Percentiles rank a stretch among this genome's conserved stretches.
phyloP scores from a whole-genome alignment of 2,329 filamentous ascomycete genomes.

The Hawksworthiomyces lignivorus region DNA sequence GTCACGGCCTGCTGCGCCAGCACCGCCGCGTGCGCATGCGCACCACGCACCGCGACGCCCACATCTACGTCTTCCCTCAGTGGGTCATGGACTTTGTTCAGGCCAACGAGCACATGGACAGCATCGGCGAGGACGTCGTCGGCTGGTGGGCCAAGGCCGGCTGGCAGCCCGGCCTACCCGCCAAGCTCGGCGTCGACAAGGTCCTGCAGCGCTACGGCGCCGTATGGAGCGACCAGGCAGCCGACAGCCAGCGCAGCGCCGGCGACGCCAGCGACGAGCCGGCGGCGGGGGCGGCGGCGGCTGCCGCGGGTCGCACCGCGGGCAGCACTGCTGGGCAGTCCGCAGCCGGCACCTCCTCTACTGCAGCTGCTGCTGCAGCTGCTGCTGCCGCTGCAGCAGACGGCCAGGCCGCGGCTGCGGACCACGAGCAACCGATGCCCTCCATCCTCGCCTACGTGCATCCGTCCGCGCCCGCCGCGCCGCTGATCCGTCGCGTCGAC shows the following conservation, averaged over 20 bases:
- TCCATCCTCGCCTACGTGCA: slow-evolving; percentile 79
- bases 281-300: not conserved
- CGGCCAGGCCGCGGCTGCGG: not conserved
- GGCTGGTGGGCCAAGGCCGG: slow-evolving; percentile 93
- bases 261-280: not conserved
- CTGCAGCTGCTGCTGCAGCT: slow-evolving; percentile 14
- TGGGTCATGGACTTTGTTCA: slow-evolving; percentile 84
- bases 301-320: slow-evolving; percentile 12
- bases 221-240: slow-evolving; percentile 20
- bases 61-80: slow-evolving; percentile 87
- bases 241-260: slow-evolving; percentile 9
- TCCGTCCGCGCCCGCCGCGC: slow-evolving; percentile 44
- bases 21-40: slow-evolving; percentile 73
- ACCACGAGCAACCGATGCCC: slow-evolving; percentile 41
- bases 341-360: slow-evolving; percentile 3
- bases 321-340: slow-evolving; percentile 1
- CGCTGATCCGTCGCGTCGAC: slow-evolving; percentile 80
- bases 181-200: slow-evolving; percentile 66
- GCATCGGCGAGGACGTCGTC: slow-evolving; percentile 81
- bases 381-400: slow-evolving; percentile 13
- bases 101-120: slow-evolving; percentile 74
- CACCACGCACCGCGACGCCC: slow-evolving; percentile 79
- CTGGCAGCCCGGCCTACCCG: slow-evolving; percentile 76
- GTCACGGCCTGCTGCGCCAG: slow-evolving; percentile 66
- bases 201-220: slow-evolving; percentile 38